phyloP scores from a whole-genome alignment of 495 filamentous ascomycete genomes.

The Penicillium arizonense region DNA sequence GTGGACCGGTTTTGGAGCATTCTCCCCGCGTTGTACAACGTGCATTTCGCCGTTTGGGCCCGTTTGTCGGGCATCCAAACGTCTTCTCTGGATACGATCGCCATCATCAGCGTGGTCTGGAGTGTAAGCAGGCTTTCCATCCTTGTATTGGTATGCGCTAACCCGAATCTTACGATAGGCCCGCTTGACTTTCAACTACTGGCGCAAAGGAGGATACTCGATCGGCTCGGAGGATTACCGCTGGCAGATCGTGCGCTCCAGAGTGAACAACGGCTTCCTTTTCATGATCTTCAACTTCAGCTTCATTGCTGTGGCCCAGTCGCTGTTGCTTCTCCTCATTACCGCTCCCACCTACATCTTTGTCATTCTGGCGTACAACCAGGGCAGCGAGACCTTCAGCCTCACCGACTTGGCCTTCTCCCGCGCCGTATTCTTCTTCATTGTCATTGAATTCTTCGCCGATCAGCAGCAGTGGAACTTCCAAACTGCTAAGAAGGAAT shows the following conservation, averaged over 20 bases:
- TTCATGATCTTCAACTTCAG: conserved; percentile 84
- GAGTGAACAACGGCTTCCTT: conserved; percentile 49
- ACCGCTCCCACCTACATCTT: conserved; percentile 82
- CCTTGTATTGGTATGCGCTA: conserved; percentile 1
- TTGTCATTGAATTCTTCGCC: conserved; percentile 75
- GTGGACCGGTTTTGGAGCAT: conserved; percentile 92
- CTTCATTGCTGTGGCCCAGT: conserved; percentile 88
- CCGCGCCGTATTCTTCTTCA: conserved; percentile 62
- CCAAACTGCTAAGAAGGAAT: conserved; percentile 76
- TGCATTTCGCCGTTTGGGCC: conserved; percentile 82
- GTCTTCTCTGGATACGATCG: conserved; percentile 67
- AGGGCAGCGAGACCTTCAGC: conserved; percentile 40
- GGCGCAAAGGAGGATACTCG: conserved; percentile 89
- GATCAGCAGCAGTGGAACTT: conserved; percentile 95
- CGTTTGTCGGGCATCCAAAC: conserved; percentile 71
- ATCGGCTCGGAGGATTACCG: conserved; percentile 92
- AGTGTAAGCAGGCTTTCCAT: conserved; percentile 56
- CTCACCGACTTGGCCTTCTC: conserved; percentile 67
- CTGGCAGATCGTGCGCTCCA: conserved; percentile 61
- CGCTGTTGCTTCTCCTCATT: conserved; percentile 62
- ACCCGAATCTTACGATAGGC: conserved; percentile 36
- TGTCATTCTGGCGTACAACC: conserved; percentile 54
- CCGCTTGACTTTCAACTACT: conserved; percentile 94
- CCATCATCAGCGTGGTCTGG: conserved; percentile 74
- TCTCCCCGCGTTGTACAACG: conserved; percentile 81